Evolutionary conservation across 495 filamentous ascomycete genomes (phyloP).

Genomic region (Clavariopsis aquatica): DNA sequence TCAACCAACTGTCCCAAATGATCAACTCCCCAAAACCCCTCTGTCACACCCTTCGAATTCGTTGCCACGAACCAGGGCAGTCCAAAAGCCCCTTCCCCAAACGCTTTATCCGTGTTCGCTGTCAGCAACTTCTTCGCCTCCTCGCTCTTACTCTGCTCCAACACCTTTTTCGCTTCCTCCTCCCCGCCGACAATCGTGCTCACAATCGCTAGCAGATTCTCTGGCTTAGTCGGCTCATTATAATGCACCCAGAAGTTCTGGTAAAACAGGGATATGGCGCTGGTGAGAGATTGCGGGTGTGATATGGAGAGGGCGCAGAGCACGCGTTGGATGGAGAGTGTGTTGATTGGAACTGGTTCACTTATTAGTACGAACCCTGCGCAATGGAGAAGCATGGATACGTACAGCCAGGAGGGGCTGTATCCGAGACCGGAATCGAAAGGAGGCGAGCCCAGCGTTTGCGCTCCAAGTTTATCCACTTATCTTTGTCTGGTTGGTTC

Average conservation of each 20-base stretch:
- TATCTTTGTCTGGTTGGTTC: conserved; percentile 71
- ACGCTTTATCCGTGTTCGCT: conserved; percentile 59
- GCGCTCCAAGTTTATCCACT: conserved; percentile 63
- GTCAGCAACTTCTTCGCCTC: conserved; percentile 57
- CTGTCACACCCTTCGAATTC: conserved; percentile 58
- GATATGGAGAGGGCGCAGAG: conserved; percentile 36
- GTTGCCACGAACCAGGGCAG: conserved; percentile 68
- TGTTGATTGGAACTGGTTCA: conserved; percentile 9
- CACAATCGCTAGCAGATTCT: conserved; percentile 53
- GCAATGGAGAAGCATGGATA: no score
- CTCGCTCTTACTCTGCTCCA: conserved; percentile 48
- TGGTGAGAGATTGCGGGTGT: conserved; percentile 50
- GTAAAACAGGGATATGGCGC: conserved; percentile 55
- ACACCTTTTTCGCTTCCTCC: conserved; percentile 47
- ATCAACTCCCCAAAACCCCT: conserved; percentile 71
- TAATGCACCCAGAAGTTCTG: conserved; percentile 60
- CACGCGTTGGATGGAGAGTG: conserved; percentile 51
- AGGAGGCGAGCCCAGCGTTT: conserved; percentile 62
- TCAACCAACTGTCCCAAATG: conserved; percentile 65
- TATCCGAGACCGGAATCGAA: conserved; percentile 57
- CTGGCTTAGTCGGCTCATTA: conserved; percentile 52
- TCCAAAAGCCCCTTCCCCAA: conserved; percentile 67
- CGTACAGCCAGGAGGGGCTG: conserved; percentile 15
- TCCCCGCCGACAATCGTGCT: conserved; percentile 53
- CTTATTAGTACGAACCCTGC: no score